phyloP scores from a whole-genome alignment of 2,329 filamentous ascomycete species.

The Xylaria sp. region DNA sequence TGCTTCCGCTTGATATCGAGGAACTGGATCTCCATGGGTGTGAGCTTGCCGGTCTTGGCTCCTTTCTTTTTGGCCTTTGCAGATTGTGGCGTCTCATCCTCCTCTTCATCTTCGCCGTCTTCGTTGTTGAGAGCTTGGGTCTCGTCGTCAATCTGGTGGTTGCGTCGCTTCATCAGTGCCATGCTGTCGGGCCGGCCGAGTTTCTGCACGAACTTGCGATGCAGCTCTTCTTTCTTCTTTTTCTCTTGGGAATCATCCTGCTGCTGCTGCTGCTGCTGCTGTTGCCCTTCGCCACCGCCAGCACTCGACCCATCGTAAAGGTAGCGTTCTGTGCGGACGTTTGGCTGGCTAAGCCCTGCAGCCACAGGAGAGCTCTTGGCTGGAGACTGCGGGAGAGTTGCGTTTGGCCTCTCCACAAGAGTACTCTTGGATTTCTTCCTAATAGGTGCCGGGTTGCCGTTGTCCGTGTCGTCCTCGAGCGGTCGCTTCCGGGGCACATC shows the following conservation, averaged over 20 bases:
- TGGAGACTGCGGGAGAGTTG: conserved; percentile 54
- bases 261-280: conserved; percentile 46
- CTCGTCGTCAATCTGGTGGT: conserved; percentile 65
- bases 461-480: conserved; percentile 60
- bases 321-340: conserved; percentile 63
- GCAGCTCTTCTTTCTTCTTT: conserved; percentile 75
- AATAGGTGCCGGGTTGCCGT: conserved; percentile 55
- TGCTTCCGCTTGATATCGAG: conserved; percentile 94
- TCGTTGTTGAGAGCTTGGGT: conserved; percentile 61
- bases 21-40: conserved; percentile 92
- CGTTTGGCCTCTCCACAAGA: conserved; percentile 55
- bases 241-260: conserved; percentile 63
- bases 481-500: conserved; percentile 61
- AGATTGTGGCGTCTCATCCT: conserved; percentile 61
- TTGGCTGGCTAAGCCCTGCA: conserved; percentile 43
- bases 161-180: conserved; percentile 70
- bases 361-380: conserved; percentile 37
- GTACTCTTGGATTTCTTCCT: conserved; percentile 61
- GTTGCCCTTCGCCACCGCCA: conserved; percentile 52
- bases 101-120: conserved; percentile 67
- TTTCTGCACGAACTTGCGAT: conserved; percentile 88
- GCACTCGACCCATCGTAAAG: conserved; percentile 60
- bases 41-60: conserved; percentile 79
- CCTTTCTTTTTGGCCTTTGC: conserved; percentile 73
- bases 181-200: conserved; percentile 88